These are phyloP conservation scores for Misopates orontium DNA, from an alignment of 257 asterid species.

Conservation along the genomic window DNA sequence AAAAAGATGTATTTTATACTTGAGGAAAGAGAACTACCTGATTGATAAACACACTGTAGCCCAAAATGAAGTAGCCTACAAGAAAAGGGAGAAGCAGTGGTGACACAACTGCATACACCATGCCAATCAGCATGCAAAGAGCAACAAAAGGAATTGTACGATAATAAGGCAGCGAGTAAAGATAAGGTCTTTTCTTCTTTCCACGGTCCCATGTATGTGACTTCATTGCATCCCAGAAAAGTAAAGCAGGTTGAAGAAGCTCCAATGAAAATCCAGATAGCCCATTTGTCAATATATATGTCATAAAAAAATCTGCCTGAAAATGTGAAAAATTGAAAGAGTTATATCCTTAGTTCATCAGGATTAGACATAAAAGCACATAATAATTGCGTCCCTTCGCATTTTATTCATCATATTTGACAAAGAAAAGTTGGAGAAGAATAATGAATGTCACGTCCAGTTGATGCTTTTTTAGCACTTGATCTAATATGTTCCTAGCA, in stretches of 20 bases:
- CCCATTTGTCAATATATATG: conserved; percentile 88
- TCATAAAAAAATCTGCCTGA: conserved; percentile 90
- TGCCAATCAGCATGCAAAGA: conserved; percentile 76
- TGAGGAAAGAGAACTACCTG: conserved; percentile 54
- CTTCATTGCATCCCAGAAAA: conserved; percentile 70
- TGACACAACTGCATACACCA: conserved; percentile 94
- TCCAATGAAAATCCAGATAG: conserved; percentile 88
- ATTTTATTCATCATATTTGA: background rate
- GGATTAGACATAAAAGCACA: conserved; percentile 5
- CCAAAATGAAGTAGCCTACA: conserved; percentile 78
- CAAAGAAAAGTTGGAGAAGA: background rate
- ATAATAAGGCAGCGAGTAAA: conserved; percentile 77
- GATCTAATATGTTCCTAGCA: background rate
- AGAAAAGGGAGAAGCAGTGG: conserved; percentile 90
- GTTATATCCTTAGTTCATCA: background rate
- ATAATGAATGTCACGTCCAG: background rate
- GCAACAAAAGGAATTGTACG: conserved; percentile 72
- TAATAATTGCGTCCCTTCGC: background rate
- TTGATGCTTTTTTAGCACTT: background rate
- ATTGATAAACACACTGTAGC: conserved; percentile 76
- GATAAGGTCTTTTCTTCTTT: conserved; percentile 63
- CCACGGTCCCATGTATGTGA: conserved; percentile 67
- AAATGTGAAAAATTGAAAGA: conserved; percentile 15
- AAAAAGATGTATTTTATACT: background rate
- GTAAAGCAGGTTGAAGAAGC: conserved; percentile 93